Evolutionary conservation across 2,329 filamentous ascomycete genomes (phyloP).

Genomic region (Periconia sp.): DNA sequence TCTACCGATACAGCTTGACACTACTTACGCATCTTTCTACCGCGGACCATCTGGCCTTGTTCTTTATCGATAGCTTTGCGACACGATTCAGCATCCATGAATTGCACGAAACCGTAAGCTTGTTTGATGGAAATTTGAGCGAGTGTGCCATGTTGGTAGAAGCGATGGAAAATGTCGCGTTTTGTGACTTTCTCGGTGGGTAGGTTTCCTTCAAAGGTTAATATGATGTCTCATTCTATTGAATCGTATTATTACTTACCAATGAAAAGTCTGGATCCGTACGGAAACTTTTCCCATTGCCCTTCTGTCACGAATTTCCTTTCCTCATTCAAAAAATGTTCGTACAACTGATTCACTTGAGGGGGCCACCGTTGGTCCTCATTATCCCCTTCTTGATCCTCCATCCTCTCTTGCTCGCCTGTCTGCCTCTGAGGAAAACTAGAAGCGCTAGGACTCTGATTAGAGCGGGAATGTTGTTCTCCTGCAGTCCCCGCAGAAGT

Average conservation of each 20-base stretch:
- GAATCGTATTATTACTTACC: slow-evolving; percentile 54
- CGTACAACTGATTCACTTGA: slow-evolving; percentile 68
- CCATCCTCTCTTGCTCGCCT: slow-evolving; percentile 23
- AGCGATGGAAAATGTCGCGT: slow-evolving; percentile 88
- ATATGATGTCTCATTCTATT: background rate
- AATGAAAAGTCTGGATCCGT: slow-evolving; percentile 77
- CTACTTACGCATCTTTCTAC: slow-evolving; percentile 86
- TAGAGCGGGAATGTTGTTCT: slow-evolving; percentile 17
- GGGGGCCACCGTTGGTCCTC: slow-evolving; percentile 56
- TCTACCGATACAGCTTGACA: slow-evolving; percentile 11
- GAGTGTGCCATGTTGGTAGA: slow-evolving; percentile 80
- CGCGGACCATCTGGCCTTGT: slow-evolving; percentile 79
- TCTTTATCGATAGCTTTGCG: slow-evolving; percentile 72
- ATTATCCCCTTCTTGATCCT: slow-evolving; percentile 37
- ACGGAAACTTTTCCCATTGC: slow-evolving; percentile 79
- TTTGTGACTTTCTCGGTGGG: slow-evolving; percentile 93
- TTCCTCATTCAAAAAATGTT: slow-evolving; percentile 72
- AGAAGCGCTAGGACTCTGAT: slow-evolving; percentile 32
- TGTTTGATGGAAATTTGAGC: slow-evolving; percentile 97
- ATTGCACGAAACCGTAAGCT: slow-evolving; percentile 96
- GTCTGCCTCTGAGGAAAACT: slow-evolving; percentile 31
- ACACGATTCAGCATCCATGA: slow-evolving; percentile 75
- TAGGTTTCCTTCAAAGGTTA: slow-evolving; percentile 69
- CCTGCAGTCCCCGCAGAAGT: slow-evolving; percentile 14
- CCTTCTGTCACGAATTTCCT: slow-evolving; percentile 74